Conservation (phyloP, 768 basidiomycete species). For the Terana coerulea region DNA sequence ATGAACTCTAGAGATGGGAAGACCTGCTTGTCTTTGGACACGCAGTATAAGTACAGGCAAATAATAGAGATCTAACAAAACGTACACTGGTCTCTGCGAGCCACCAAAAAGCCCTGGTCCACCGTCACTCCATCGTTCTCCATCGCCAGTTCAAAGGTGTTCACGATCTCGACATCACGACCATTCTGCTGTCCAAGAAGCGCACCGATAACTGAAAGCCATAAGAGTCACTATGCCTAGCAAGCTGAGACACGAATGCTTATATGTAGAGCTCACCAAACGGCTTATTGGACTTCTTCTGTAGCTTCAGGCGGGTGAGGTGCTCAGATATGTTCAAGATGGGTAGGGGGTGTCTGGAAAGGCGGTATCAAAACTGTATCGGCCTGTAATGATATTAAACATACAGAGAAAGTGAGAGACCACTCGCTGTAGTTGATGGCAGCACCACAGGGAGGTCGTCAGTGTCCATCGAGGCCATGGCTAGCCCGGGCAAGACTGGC, state of each 20-base stretch:
- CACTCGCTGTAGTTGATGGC: slow-evolving; percentile 66
- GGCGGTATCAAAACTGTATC: background rate
- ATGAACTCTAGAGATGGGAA: slow-evolving; percentile 97
- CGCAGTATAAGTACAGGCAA: background rate
- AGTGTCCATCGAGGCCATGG: slow-evolving; percentile 69
- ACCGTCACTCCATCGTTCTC: slow-evolving; percentile 55
- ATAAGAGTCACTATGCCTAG: slow-evolving; percentile 90
- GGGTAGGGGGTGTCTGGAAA: slow-evolving; percentile 83
- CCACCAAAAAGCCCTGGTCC: slow-evolving; percentile 78
- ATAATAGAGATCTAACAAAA: background rate
- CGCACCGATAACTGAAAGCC: slow-evolving; percentile 79
- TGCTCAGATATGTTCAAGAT: slow-evolving; percentile 98
- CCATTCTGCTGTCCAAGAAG: slow-evolving; percentile 92
- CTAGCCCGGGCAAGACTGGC: no score
- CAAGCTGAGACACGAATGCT: slow-evolving; percentile 93
- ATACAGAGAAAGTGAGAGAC: slow-evolving; percentile 71
- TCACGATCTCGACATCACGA: slow-evolving; percentile 94
- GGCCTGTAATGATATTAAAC: slow-evolving; percentile 23
- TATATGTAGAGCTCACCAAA: slow-evolving; percentile 48
- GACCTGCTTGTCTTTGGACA: slow-evolving; percentile 83
- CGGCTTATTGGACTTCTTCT: slow-evolving; percentile 54
- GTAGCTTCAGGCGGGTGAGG: slow-evolving; percentile 78
- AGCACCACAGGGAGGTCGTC: slow-evolving; percentile 75
- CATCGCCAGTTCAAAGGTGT: slow-evolving; percentile 88
- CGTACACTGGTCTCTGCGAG: slow-evolving; percentile 85